Percentiles rank a stretch among this genome's conserved stretches.
These are phyloP conservation scores for Vinca major DNA, from an alignment of 305 asterid genomes.

Conservation along the genomic window DNA sequence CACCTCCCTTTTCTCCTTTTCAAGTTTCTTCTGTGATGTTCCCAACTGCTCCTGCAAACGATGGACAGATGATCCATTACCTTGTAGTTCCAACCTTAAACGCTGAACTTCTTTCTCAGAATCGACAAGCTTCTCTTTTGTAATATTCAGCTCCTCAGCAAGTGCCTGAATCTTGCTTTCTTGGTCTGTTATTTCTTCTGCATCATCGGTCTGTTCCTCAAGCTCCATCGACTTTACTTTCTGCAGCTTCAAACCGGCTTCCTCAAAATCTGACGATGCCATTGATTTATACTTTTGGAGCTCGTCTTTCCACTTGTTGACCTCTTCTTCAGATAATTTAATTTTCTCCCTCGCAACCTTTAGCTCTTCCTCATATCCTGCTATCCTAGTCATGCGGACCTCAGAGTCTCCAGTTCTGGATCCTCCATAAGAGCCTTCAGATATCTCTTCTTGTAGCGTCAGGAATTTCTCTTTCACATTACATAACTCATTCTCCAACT, in stretches of 20 bases:
- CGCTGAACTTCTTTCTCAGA: constrained; percentile 44
- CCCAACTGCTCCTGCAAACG: constrained; percentile 47
- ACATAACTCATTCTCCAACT: constrained; percentile 52
- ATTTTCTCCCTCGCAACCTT: constrained; percentile 36
- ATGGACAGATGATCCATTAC: constrained; percentile 30
- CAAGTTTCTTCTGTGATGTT: constrained; percentile 43
- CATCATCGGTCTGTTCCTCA: constrained; percentile 18
- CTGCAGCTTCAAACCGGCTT: constrained; percentile 14
- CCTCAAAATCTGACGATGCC: constrained; percentile 17
- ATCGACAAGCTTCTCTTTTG: constrained; percentile 39
- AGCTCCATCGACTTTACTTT: constrained; percentile 12
- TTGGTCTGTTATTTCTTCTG: constrained; percentile 24
- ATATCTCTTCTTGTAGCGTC: constrained; percentile 24
- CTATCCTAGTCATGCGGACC: constrained; percentile 23
- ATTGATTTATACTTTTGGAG: constrained; percentile 37
- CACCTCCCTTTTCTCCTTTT: constrained; percentile 59
- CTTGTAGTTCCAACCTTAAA: constrained; percentile 36
- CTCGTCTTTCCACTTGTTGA: constrained; percentile 33
- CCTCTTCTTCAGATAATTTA: constrained; percentile 40
- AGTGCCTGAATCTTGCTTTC: constrained; percentile 30
- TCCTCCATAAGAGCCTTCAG: constrained; percentile 20
- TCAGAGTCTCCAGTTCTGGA: constrained; percentile 22
- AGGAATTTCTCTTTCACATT: constrained; percentile 46
- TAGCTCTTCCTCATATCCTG: constrained; percentile 48
- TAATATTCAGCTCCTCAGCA: constrained; percentile 40